phyloP scores from a whole-genome alignment of 257 asterid genomes.

The Solanum lycopersicoides region DNA sequence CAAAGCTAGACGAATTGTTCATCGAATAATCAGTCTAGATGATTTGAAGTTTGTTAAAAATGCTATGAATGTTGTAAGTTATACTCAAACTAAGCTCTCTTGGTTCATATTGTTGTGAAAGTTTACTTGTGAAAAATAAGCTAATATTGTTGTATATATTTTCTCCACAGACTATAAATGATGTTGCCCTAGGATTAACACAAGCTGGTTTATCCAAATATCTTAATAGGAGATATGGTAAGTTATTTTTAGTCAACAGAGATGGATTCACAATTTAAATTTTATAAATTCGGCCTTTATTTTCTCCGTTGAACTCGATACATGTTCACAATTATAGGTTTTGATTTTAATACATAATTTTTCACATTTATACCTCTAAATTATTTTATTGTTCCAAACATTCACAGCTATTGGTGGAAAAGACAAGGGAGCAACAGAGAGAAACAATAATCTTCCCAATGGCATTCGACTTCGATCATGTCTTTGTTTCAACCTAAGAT shows the following conservation, averaged over 20 bases:
- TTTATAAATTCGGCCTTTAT: background rate
- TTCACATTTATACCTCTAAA: background rate
- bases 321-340: background rate
- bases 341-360: too few species aligned
- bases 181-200: conserved; percentile 29
- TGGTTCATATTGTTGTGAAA: background rate
- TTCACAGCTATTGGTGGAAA: conserved; percentile 7
- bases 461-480: conserved; percentile 21
- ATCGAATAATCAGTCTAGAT: background rate
- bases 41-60: conserved; percentile 1
- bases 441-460: conserved; percentile 18
- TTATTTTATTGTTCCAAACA: background rate
- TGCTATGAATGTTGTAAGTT: conserved; percentile 1
- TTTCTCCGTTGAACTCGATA: background rate
- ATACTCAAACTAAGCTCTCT: background rate
- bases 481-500: conserved; percentile 25
- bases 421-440: conserved; percentile 2
- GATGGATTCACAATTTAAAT: background rate
- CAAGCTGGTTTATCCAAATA: conserved; percentile 33
- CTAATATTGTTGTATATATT: background rate
- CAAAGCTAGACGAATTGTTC: background rate
- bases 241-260: background rate
- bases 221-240: conserved; percentile 35
- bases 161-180: conserved; percentile 26
- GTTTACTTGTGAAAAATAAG: background rate